Evolutionary conservation across 495 filamentous ascomycete genomes (phyloP), one percentile per base, ranked within the genome.

Genomic region (Neurospora sp.): DNA sequence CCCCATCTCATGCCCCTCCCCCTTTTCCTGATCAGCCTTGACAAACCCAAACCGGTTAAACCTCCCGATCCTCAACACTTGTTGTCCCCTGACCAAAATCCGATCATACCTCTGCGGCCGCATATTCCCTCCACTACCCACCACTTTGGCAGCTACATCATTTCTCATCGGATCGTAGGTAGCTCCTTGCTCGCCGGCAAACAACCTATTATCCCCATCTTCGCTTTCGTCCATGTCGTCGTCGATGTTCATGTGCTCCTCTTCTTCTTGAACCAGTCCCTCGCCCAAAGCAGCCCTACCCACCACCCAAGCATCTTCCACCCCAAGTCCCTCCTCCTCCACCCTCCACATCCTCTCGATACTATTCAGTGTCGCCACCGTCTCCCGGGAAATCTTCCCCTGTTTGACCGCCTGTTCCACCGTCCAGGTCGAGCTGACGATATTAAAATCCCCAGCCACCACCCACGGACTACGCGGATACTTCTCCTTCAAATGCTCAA

Each of bases 31-130:
- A 65, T 65, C 27, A 37, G 14, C 14, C 18, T 74, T 75, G 18
- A 78, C 75, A 38, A 81, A 81, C 0, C 88, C 88, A 75, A 90
- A 88, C 73, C 82, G 77, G 70, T 82, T 83, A 69, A 88, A 86
- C 18, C 74, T 73, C 7, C 71, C 75, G 1, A 84, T 73, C 16
- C 75, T 72, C n/a, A 86, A 75, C 8, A 77, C 44, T 7, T 77
- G 80, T 31, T 82, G 75, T 7, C 82, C 81, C 44, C 77, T 81
- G 4, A 87, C 78, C 10, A 89, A 76, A 59, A 90, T 85, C 39
- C 88, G 80, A 74, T 89, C 87, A 72, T 89, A 89, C 35, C 88
- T 77, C 75, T 90, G 88, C 6, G 87, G 87, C n/a, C 86, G 82
- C 41, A 82, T 81, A 35, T 84, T 76, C 42, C 78, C 80, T 5